These are phyloP conservation scores for Candida krabiensis DNA, from an alignment of 805 yeast species.

Conservation along the genomic window DNA sequence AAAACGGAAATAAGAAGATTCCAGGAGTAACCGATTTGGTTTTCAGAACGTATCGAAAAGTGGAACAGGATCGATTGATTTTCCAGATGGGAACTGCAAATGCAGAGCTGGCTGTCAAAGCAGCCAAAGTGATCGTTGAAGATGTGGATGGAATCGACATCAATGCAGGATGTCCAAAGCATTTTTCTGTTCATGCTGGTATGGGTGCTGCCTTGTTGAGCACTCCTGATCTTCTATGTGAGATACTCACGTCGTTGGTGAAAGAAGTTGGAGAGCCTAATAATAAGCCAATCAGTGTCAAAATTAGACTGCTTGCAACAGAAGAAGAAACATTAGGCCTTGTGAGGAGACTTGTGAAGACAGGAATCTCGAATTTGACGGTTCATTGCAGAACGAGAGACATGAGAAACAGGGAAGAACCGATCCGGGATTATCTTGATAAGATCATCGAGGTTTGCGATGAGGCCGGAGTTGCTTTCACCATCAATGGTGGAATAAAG, in stretches of 20 bases:
- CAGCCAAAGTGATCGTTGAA: constrained; percentile 73
- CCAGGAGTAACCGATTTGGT: constrained; percentile 51
- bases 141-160: constrained; percentile 94
- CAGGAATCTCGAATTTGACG: constrained; percentile 86
- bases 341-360: constrained; percentile 56
- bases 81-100: constrained; percentile 91
- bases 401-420: constrained; percentile 86
- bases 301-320: constrained; percentile 75
- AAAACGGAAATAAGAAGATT: constrained; percentile 39
- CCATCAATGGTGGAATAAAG: constrained; percentile 77
- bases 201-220: constrained; percentile 94
- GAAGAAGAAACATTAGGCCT: constrained; percentile 60
- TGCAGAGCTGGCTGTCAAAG: constrained; percentile 83
- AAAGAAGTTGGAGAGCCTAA: constrained; percentile 76
- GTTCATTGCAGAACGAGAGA: constrained; percentile 87
- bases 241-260: constrained; percentile 68
- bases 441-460: constrained; percentile 63
- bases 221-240: constrained; percentile 77
- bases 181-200: constrained; percentile 89
- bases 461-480: constrained; percentile 63
- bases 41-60: constrained; percentile 67
- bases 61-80: constrained; percentile 67
- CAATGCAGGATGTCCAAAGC: constrained; percentile 97
- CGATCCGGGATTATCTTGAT: constrained; percentile 68
- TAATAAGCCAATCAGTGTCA: constrained; percentile 82